These are phyloP conservation scores for Entamoeba nuttalli DNA, from an alignment of 208 protist genomes.

Conservation along the genomic window DNA sequence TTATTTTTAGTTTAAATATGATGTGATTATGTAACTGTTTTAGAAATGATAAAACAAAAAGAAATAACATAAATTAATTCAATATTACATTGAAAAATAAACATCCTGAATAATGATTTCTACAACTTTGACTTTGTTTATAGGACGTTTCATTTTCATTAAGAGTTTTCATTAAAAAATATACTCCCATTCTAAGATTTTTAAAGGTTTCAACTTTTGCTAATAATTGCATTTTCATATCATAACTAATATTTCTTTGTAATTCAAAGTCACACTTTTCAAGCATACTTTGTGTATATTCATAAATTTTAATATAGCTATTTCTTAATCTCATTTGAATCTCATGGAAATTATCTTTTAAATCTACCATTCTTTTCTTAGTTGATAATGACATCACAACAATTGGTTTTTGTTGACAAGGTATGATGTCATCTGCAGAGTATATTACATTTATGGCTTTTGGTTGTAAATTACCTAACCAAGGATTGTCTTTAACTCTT, in stretches of 20 bases:
- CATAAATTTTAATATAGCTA: background rate
- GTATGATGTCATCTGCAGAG: background rate
- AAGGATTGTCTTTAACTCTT: background rate
- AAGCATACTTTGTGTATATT: background rate
- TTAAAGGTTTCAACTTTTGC: background rate
- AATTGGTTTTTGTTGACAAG: background rate
- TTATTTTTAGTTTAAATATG: no score
- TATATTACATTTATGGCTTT: background rate
- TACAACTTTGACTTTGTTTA: background rate
- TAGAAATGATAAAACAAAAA: no score
- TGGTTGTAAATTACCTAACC: background rate
- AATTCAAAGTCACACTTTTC: background rate
- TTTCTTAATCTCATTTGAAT: background rate
- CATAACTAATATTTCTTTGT: background rate
- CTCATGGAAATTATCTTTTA: background rate
- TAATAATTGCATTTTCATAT: background rate
- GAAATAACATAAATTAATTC: background rate
- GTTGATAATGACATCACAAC: background rate
- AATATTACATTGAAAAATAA: background rate
- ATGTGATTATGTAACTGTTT: no score
- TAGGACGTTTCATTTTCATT: background rate
- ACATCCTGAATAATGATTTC: background rate
- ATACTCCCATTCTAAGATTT: background rate
- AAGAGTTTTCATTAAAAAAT: background rate
- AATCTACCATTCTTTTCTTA: background rate